These are phyloP conservation scores for Gillenia trifoliata DNA, from an alignment of 306 rosid species.

Conservation along the genomic window DNA sequence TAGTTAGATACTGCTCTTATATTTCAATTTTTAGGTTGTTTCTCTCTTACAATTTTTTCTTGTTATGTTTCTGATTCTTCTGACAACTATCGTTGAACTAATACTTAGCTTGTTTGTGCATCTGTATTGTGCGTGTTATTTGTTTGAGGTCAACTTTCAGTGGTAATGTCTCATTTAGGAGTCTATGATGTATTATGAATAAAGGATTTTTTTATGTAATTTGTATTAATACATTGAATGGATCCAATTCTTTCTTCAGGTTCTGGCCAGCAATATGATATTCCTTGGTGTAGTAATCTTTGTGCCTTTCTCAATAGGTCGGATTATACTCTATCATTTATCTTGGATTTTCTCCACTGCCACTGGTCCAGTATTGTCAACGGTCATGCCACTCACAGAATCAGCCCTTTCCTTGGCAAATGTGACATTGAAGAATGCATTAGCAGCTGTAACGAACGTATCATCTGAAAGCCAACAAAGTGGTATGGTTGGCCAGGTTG, in stretches of 20 bases:
- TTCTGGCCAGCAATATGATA: constrained; percentile 98
- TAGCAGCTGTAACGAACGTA: constrained; percentile 68
- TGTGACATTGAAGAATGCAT: constrained; percentile 77
- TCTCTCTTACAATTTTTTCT: background rate
- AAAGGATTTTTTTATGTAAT: background rate
- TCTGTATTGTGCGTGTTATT: background rate
- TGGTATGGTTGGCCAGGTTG: constrained; percentile 69
- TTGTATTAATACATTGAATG: constrained; percentile 5
- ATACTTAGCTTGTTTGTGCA: background rate
- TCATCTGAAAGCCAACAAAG: constrained; percentile 64
- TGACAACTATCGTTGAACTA: background rate
- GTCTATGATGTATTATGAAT: background rate
- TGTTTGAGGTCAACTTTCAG: background rate
- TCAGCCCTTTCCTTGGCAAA: constrained; percentile 83
- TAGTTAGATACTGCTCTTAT: background rate
- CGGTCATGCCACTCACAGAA: constrained; percentile 64
- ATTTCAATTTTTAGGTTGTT: background rate
- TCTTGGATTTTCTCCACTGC: constrained; percentile 80
- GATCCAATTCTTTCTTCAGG: constrained; percentile 46
- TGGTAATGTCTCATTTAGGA: background rate
- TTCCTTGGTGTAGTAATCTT: constrained; percentile 93
- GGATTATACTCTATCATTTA: constrained; percentile 65
- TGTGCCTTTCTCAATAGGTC: constrained; percentile 91
- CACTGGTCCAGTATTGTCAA: constrained; percentile 63
- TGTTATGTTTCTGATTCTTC: background rate